Conservation (phyloP, 805 yeast genomes). For the Diddensiella transvaalensis region DNA sequence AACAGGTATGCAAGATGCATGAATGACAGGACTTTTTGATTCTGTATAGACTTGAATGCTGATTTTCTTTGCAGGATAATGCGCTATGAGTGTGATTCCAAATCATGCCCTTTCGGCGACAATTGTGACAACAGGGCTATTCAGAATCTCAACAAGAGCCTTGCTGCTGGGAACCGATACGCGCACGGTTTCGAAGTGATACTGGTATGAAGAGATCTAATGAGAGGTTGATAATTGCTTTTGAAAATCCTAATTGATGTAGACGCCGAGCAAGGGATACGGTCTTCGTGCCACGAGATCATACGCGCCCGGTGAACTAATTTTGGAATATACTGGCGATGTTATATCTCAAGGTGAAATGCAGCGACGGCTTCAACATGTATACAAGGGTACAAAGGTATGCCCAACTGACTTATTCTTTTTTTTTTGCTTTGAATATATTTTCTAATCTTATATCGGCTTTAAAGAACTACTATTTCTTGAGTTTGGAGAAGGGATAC, state of each 20-base stretch:
- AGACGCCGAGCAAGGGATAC: conserved; percentile 34
- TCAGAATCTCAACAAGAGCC: conserved; percentile 23
- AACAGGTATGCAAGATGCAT: conserved; percentile 26
- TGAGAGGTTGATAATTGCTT: background rate
- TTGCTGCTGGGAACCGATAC: conserved; percentile 20
- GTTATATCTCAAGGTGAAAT: conserved; percentile 41
- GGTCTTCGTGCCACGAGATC: conserved; percentile 41
- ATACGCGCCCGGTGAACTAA: conserved; percentile 39
- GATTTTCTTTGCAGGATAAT: conserved; percentile 19
- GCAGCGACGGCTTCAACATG: conserved; percentile 35
- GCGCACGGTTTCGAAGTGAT: conserved; percentile 31
- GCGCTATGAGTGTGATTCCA: conserved; percentile 36
- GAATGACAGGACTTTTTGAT: conserved; percentile 5
- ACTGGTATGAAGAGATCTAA: conserved; percentile 3
- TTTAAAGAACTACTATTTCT: conserved; percentile 37
- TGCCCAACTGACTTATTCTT: background rate
- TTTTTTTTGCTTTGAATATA: background rate
- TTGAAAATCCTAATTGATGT: background rate
- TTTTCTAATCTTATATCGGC: too few species aligned
- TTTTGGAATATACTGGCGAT: conserved; percentile 50
- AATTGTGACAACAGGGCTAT: conserved; percentile 42
- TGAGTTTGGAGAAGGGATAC: conserved; percentile 41
- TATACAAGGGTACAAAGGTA: conserved; percentile 31
- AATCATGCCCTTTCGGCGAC: conserved; percentile 33
- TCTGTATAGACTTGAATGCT: too few species aligned